Evolutionary conservation across 2,329 filamentous ascomycete genomes (phyloP), one percentile per base, ranked within the genome.

Genomic region (Monosporascus sp.): DNA sequence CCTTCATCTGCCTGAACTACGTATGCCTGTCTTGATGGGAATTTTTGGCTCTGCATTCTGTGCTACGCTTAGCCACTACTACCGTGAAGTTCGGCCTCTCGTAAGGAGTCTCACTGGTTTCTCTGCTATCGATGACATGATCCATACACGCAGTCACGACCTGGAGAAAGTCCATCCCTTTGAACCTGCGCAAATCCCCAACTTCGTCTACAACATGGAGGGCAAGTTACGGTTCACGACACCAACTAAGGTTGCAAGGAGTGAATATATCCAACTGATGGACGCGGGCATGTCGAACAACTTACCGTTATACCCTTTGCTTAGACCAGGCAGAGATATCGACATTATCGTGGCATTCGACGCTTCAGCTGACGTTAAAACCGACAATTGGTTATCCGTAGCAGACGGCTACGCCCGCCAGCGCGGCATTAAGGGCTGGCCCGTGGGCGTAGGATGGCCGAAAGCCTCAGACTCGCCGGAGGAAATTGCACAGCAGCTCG

Each of bases 201-300:
- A 99, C 68, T 97, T 88, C 65, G 86, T 86, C 0, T 84, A 91
- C 55, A 89, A 88, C 8, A 88, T 99, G 85, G 80, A 88, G 61
- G 85, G 82, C 14, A 78, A 82, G 56, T 77, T 99, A 7, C 88
- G 91, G 1, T 72, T 81, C 1, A 89, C 89, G 0, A 88, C 87
- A n/a, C 91, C 94, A 0, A 82, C 86, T 35, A 91, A 84, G 54
- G 82, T 96, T 40, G 85, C 89, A 63, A 76, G 82, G 18, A 79
- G 78, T 15, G 78, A 86, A 45, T 87, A 96, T 67, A 78, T 93
- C 18, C 86, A 89, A 59, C 79, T 93, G 17, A 97, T 97, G 92
- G 94, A 99, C 69, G 92, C 94, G 2, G 94, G 94, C 49, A 99
- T 99, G 94, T 95, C 89, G 59, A 97, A 99, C 68, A 99, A 99